A percentile compares a stretch with the other conserved stretches of the same genome.
phyloP scores from a whole-genome alignment of 768 basidiomycete species.

The Pholiota conissans region DNA sequence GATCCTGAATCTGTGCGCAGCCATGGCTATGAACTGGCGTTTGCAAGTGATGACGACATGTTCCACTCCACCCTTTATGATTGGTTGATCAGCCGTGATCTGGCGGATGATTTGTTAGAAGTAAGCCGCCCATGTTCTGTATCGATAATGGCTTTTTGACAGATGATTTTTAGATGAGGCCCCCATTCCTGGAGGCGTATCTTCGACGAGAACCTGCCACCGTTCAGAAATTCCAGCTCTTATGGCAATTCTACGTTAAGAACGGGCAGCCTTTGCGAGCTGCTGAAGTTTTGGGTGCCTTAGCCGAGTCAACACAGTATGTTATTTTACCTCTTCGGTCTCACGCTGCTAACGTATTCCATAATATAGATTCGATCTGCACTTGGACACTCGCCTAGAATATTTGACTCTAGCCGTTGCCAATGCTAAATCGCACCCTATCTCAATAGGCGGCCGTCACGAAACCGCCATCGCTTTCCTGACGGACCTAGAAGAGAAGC shows the following conservation, averaged over 20 bases:
- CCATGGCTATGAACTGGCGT: constrained; percentile 85
- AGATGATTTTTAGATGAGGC: constrained; percentile 63
- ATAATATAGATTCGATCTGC: constrained; percentile 55
- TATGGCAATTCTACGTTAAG: constrained; percentile 98
- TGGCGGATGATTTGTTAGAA: constrained; percentile 89
- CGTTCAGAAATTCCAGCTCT: constrained; percentile 79
- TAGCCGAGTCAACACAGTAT: constrained; percentile 86
- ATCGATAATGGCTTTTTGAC: not conserved
- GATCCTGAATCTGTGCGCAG: constrained; percentile 73
- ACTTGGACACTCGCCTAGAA: constrained; percentile 78
- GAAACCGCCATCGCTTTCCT: constrained; percentile 94
- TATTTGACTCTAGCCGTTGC: constrained; percentile 93
- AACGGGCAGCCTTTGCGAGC: constrained; percentile 86
- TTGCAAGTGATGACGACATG: constrained; percentile 83
- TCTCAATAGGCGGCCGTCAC: constrained; percentile 72
- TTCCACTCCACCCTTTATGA: constrained; percentile 95
- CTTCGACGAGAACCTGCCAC: constrained; percentile 79
- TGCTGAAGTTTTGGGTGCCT: constrained; percentile 76
- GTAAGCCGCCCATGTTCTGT: constrained; percentile 40
- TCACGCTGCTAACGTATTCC: not conserved
- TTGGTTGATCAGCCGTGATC: constrained; percentile 80
- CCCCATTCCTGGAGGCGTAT: constrained; percentile 86
- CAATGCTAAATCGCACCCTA: constrained; percentile 93
- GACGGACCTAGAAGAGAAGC: constrained; percentile 92
- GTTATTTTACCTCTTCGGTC: constrained; percentile 26